Evolutionary conservation across 2,329 filamentous ascomycete genomes (phyloP).

Genomic region (Penicillium occitanis): DNA sequence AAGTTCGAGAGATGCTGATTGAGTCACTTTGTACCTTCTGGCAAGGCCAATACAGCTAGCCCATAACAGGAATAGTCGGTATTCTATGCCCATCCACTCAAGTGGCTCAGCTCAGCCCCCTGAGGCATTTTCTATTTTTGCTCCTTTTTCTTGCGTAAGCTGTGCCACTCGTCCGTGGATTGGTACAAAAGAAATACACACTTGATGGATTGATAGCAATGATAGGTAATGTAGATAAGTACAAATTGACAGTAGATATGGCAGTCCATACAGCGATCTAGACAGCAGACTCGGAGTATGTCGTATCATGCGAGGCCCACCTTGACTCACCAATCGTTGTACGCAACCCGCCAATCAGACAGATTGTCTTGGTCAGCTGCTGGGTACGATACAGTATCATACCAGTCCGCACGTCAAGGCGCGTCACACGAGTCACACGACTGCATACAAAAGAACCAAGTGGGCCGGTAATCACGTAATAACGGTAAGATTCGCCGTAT

Average conservation of each 20-base stretch:
- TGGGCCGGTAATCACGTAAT: slow-evolving; percentile 35
- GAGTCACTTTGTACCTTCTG: background rate
- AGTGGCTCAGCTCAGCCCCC: slow-evolving; percentile 17
- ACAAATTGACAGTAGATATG: background rate
- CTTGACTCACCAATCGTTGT: background rate
- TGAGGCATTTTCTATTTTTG: slow-evolving; percentile 16
- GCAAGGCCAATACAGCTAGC: background rate
- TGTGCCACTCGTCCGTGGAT: background rate
- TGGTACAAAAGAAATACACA: background rate
- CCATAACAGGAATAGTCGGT: background rate
- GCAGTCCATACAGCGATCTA: background rate
- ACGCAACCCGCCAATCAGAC: background rate
- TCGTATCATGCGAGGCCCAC: background rate
- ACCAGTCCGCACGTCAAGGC: slow-evolving; percentile 32
- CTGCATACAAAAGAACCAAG: slow-evolving; percentile 23
- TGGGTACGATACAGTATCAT: slow-evolving; percentile 26
- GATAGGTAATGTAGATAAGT: slow-evolving; percentile 1
- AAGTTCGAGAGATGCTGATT: background rate
- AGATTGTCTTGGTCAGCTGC: background rate
- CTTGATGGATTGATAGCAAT: background rate
- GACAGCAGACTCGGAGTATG: slow-evolving; percentile 1
- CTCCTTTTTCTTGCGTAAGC: background rate
- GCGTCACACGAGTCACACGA: slow-evolving; percentile 31
- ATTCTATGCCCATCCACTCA: background rate
- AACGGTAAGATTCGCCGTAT: background rate